Conservation (phyloP, 495 filamentous ascomycete species). For the Aspergillus asperescens region DNA sequence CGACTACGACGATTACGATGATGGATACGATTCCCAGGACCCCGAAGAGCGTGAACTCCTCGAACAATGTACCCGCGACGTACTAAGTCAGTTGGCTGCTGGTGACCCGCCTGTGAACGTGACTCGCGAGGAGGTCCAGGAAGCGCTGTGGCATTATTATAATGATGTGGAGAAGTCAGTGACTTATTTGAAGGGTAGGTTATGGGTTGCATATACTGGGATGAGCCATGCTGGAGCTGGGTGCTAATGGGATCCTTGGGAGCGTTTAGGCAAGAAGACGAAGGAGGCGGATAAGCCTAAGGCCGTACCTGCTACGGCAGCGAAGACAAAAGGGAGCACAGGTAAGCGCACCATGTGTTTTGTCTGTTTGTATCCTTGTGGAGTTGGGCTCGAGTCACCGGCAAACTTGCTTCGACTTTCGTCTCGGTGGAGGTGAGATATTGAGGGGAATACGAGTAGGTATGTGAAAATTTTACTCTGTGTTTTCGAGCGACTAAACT, state of each 20-base stretch:
- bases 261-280: slow-evolving; percentile 39
- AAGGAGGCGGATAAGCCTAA: slow-evolving; percentile 41
- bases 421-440: slow-evolving; percentile 12
- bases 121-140: slow-evolving; percentile 64
- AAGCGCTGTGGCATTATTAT: slow-evolving; percentile 92
- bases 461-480: slow-evolving; percentile 6
- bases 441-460: too few species aligned
- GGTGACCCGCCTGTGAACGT: slow-evolving; percentile 39
- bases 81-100: slow-evolving; percentile 34
- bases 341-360: slow-evolving; percentile 44
- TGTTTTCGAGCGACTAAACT: slow-evolving; percentile 28
- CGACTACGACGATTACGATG: slow-evolving; percentile 33
- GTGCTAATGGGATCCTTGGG: neutral
- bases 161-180: slow-evolving; percentile 85
- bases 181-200: slow-evolving; percentile 64
- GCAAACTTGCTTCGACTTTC: neutral
- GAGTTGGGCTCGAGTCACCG: slow-evolving; percentile 35
- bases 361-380: slow-evolving; percentile 4
- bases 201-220: neutral
- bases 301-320: slow-evolving; percentile 30
- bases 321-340: slow-evolving; percentile 29
- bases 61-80: slow-evolving; percentile 36
- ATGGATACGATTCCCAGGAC: slow-evolving; percentile 40
- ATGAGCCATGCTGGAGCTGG: neutral
- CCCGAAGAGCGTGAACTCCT: slow-evolving; percentile 42